Conservation (phyloP, 371 early-diverging fungal genomes). For the Lichtheimia corymbifera region DNA sequence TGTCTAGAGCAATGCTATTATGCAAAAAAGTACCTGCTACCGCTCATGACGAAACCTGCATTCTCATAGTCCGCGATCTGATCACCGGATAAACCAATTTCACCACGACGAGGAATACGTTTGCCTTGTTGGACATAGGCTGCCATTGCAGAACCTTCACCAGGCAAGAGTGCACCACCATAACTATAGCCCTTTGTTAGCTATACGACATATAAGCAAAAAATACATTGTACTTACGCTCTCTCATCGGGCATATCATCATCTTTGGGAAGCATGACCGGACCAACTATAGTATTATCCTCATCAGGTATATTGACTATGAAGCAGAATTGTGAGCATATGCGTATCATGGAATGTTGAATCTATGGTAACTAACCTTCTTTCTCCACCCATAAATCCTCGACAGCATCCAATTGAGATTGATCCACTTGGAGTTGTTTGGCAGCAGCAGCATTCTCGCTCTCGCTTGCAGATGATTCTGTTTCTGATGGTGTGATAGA, state of each 20-base stretch:
- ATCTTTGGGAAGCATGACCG: constrained; percentile 52
- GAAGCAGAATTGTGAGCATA: neutral
- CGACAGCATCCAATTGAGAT: constrained; percentile 43
- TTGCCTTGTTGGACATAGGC: constrained; percentile 89
- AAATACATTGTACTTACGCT: constrained; percentile 30
- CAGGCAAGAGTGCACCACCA: constrained; percentile 70
- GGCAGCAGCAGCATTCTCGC: constrained; percentile 9
- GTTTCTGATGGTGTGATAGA: constrained; percentile 10
- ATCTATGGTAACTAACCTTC: constrained; percentile 31
- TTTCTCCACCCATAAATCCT: constrained; percentile 59
- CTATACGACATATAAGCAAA: neutral
- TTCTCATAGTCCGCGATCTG: constrained; percentile 84
- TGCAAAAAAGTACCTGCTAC: constrained; percentile 65
- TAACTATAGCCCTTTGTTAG: constrained; percentile 42
- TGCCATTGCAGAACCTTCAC: constrained; percentile 58
- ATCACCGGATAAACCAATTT: constrained; percentile 87
- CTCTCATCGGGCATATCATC: constrained; percentile 58
- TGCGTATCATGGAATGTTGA: neutral
- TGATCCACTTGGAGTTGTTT: constrained; percentile 26
- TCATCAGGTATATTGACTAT: constrained; percentile 55
- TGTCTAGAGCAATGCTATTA: neutral
- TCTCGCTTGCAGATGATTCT: constrained; percentile 14
- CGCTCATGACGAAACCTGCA: constrained; percentile 96
- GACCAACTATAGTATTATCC: constrained; percentile 64
- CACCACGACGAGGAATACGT: constrained; percentile 96